phyloP scores from a whole-genome alignment of 2,329 filamentous ascomycete species.

The Neonectria hederae region DNA sequence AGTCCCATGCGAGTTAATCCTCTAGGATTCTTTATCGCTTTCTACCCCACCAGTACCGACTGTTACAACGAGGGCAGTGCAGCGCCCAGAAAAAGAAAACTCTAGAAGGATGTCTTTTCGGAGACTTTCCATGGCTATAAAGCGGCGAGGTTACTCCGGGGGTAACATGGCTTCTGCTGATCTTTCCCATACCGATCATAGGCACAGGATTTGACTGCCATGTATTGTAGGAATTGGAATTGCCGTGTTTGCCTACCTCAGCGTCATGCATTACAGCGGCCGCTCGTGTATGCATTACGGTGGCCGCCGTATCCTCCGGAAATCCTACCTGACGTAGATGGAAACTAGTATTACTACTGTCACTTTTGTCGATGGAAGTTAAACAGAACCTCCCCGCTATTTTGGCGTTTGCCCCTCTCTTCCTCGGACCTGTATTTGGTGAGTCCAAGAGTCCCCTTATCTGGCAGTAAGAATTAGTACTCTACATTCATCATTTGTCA shows the following conservation, averaged over 20 bases:
- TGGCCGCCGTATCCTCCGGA: not conserved
- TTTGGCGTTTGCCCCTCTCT: not conserved
- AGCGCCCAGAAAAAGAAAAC: not conserved
- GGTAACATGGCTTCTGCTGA: slow-evolving; percentile 6
- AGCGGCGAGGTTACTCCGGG: not conserved
- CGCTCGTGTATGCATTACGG: not conserved
- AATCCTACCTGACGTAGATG: not conserved
- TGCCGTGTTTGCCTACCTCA: not conserved
- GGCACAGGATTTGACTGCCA: not conserved
- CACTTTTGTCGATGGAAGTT: not conserved
- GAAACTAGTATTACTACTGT: not conserved
- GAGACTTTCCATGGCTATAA: not conserved
- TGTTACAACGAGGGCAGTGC: not conserved
- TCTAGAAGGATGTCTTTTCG: slow-evolving; percentile 1
- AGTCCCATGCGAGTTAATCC: slow-evolving; percentile 9
- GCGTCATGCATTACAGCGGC: not conserved
- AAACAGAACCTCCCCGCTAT: not conserved
- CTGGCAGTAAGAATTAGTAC: not conserved
- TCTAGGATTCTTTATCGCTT: slow-evolving; percentile 3
- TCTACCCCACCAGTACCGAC: not conserved
- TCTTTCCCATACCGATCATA: slow-evolving; percentile 8
- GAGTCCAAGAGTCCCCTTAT: not conserved
- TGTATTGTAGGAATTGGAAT: not conserved
- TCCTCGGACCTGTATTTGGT: not conserved
- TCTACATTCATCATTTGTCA: not conserved